Conservation (phyloP, 225 moss, liverwort and hornwort species). For the Asterella californica region DNA sequence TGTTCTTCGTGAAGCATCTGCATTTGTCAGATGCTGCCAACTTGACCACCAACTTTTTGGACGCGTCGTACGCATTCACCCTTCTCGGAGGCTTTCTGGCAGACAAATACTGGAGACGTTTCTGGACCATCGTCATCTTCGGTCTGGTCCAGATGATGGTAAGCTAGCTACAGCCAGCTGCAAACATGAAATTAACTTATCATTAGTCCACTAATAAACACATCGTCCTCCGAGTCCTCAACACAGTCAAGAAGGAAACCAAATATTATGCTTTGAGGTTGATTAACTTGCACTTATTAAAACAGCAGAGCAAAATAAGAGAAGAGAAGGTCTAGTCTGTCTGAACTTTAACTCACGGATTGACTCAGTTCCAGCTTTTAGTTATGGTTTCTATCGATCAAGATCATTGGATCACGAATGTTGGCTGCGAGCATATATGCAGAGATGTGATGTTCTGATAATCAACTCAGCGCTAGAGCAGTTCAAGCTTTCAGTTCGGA, state of each 20-base stretch:
- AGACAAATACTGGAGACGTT: conserved; percentile 19
- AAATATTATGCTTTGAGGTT: background rate
- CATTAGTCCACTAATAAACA: too few species aligned
- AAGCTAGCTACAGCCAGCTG: background rate
- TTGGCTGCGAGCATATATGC: background rate
- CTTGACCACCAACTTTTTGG: conserved; percentile 16
- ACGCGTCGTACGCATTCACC: conserved; percentile 2
- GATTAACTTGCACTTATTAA: background rate
- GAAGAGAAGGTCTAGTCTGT: background rate
- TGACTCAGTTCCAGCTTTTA: background rate
- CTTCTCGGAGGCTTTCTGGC: conserved; percentile 23
- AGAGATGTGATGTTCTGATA: conserved; percentile 8
- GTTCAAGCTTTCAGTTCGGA: conserved; percentile 13
- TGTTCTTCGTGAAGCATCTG: conserved; percentile 7
- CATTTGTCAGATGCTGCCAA: conserved; percentile 21
- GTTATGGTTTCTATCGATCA: background rate
- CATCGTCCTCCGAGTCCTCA: background rate
- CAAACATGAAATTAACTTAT: too few species aligned
- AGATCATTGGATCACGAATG: background rate
- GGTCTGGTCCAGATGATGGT: background rate
- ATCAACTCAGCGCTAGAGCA: conserved; percentile 3
- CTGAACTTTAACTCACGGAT: background rate
- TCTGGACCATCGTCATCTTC: conserved; percentile 17
- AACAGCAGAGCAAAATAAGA: background rate
- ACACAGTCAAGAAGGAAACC: background rate